These are phyloP conservation scores for Ashbya aceris DNA, from an alignment of 1,139 yeast species.

Conservation along the genomic window DNA sequence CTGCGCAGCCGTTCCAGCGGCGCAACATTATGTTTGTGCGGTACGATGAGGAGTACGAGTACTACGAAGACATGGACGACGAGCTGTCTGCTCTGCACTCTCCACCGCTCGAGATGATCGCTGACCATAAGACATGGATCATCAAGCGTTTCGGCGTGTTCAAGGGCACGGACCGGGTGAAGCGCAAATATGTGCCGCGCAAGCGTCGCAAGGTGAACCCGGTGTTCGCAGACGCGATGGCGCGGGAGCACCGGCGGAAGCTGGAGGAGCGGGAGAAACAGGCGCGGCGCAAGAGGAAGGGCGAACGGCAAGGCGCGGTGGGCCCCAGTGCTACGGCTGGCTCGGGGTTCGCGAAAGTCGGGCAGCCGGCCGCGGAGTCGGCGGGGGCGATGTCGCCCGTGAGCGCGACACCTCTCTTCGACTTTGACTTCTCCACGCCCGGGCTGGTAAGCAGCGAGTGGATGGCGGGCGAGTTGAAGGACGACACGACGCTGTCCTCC, in stretches of 20 bases:
- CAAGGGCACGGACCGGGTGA: constrained; percentile 25
- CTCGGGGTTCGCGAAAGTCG: background rate
- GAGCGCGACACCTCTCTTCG: constrained; percentile 6
- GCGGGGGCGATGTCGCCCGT: background rate
- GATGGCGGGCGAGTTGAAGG: constrained; percentile 62
- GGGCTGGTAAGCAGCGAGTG: constrained; percentile 38
- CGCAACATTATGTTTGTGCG: constrained; percentile 68
- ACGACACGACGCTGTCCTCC: constrained; percentile 64
- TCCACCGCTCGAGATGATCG: constrained; percentile 37
- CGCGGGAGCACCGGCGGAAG: constrained; percentile 5
- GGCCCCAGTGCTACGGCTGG: background rate
- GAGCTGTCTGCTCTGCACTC: constrained; percentile 57
- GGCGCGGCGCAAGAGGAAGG: background rate
- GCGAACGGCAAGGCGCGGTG: background rate
- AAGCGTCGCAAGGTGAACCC: constrained; percentile 19
- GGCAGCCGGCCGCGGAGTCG: background rate
- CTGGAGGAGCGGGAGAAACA: background rate
- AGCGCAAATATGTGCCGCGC: constrained; percentile 13
- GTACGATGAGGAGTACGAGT: constrained; percentile 55
- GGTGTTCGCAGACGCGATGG: constrained; percentile 9
- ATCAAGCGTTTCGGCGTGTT: constrained; percentile 86
- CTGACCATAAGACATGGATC: constrained; percentile 43
- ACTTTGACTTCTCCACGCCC: constrained; percentile 12
- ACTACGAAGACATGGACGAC: constrained; percentile 75
- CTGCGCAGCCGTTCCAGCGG: constrained; percentile 37